A percentile compares a stretch with the other conserved stretches of the same genome.
These are phyloP conservation scores for Pontederia paniculata DNA, from an alignment of 176 grass and related monocot species.

Conservation along the genomic window DNA sequence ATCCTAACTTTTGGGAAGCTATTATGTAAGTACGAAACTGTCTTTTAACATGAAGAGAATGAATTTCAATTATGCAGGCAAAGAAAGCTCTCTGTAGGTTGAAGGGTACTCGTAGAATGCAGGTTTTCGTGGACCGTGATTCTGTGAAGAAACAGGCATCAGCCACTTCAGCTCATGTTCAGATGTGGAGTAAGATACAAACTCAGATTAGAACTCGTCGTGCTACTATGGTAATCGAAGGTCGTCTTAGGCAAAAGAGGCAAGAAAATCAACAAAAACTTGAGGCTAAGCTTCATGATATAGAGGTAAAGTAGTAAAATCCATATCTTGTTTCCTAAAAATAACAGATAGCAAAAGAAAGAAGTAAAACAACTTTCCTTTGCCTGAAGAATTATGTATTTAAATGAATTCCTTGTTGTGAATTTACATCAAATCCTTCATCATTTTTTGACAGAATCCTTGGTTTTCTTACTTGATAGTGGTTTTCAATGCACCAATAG, in stretches of 20 bases:
- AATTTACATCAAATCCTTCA: no score
- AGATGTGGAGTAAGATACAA: conserved; percentile 82
- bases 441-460: no score
- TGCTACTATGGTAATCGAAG: conserved; percentile 79
- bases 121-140: conserved; percentile 27
- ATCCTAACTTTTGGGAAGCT: no score
- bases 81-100: conserved; percentile 62
- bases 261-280: conserved; percentile 84
- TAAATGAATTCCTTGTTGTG: no score
- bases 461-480: no score
- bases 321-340: no score
- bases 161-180: conserved; percentile 51
- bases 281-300: conserved; percentile 77
- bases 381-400: no score
- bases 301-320: conserved; percentile 37
- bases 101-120: conserved; percentile 60
- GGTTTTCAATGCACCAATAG: no score
- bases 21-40: no score
- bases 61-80: conserved; percentile 22
- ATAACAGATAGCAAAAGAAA: no score
- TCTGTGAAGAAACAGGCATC: conserved; percentile 79
- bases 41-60: not conserved
- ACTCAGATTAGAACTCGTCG: conserved; percentile 71
- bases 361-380: no score
- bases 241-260: conserved; percentile 75